Evolutionary conservation across 2,329 filamentous ascomycete genomes (phyloP), one percentile per base, ranked within the genome.

Genomic region (Biscogniauxia mediterranea): DNA sequence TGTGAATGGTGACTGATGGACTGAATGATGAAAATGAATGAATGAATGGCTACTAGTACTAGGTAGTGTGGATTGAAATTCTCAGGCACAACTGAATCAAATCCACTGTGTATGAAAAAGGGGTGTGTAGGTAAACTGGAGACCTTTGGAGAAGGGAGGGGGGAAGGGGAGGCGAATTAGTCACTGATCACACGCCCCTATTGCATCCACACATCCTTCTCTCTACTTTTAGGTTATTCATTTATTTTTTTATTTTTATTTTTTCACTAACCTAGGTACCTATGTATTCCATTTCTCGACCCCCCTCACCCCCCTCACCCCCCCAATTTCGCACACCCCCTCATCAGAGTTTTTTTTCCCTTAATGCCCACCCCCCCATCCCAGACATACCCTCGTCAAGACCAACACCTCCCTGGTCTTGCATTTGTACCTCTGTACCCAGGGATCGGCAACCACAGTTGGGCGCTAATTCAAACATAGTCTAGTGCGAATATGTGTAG

Each of bases 381-480:
- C 23, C 51, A 23, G 19, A 23, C 51, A 52, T 17, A 52, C 51
- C 51, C 51, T 8, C 23, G 19, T 52, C 51, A 21, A 52, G 51
- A 21, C 51, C 17, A 7, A 26, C 57, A 60, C 53, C 59, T 67
- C 55, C 60, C 58, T 65, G 56, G 57, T 60, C 61, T 60, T 59
- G 58, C 61, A 42, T 25, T 28, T 51, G 55, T 55, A 57, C 52
- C 56, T 63, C 58, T 63, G 62, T 59, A 63, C 49, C 42, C 52
- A 55, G 7, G 28, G 67, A 70, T 72, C 69, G 65, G 66, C 69
- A 69, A 62, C 28, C 69, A 68, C 56, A 51, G 63, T 13, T 56
- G 51, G 65, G 66, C 69, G 69, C 70, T 72, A 72, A 63, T 25
- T 68, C 67, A 51, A 49, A 69, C 64, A 58, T 21, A 49, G 68